Conservation (phyloP, 73 alveolate genomes). For the Effrenium voratum region DNA sequence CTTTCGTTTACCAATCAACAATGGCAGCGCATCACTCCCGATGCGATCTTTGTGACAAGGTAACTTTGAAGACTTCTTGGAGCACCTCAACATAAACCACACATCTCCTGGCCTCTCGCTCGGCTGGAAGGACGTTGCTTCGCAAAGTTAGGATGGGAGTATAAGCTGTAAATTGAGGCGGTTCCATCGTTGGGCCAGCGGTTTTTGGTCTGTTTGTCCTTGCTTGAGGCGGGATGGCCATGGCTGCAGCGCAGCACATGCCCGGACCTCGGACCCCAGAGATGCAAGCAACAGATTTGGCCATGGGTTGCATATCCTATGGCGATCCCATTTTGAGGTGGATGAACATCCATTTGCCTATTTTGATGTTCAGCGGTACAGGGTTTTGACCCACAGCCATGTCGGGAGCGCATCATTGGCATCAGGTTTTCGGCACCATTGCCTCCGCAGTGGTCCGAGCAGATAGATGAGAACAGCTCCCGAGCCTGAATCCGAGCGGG, state of each 20-base stretch:
- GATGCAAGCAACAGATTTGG: too few relatives aligned
- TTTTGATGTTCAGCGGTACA: neutral
- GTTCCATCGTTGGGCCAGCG: neutral
- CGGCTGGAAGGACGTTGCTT: neutral
- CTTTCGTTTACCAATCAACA: too few relatives aligned
- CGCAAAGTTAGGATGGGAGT: too few relatives aligned
- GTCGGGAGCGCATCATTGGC: neutral
- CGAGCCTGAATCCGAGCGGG: too few relatives aligned
- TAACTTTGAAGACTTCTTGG: conserved; percentile 68
- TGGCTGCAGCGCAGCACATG: conserved; percentile 84
- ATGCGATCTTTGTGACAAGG: too few relatives aligned
- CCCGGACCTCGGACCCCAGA: neutral
- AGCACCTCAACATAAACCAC: conserved; percentile 50
- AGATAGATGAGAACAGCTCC: conserved; percentile 60
- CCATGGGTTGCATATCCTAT: too few relatives aligned
- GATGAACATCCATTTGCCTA: too few relatives aligned
- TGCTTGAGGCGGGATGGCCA: conserved; percentile 26
- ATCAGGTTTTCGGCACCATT: conserved; percentile 49
- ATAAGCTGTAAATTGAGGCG: too few relatives aligned
- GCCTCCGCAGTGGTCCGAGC: conserved; percentile 92
- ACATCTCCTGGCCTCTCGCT: conserved; percentile 11
- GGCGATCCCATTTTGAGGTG: too few relatives aligned
- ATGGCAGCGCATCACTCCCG: too few relatives aligned
- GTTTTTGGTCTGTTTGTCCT: neutral
- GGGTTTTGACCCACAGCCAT: neutral